These are phyloP conservation scores for Ottelia alismoides DNA, from an alignment of 106 monocot species.

Conservation along the genomic window DNA sequence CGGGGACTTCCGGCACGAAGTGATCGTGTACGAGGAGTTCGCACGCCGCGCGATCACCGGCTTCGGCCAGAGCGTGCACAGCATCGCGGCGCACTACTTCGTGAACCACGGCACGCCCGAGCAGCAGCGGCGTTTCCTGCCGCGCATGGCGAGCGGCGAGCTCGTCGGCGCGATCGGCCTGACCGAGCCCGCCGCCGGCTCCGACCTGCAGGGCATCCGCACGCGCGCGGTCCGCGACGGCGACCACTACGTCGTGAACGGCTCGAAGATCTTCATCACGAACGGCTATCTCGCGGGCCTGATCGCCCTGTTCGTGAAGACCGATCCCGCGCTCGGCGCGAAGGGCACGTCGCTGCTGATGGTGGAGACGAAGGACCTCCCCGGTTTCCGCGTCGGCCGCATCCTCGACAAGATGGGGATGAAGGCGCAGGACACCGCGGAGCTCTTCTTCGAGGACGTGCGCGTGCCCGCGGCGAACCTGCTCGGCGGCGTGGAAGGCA, in stretches of 20 bases:
- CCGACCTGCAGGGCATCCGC: background rate
- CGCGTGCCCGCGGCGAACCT: background rate
- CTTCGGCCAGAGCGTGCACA: background rate
- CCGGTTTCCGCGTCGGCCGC: background rate
- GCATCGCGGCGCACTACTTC: background rate
- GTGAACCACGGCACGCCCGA: background rate
- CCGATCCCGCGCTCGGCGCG: background rate
- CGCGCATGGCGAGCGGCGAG: background rate
- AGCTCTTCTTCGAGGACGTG: background rate
- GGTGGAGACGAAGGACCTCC: background rate
- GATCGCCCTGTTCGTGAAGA: background rate
- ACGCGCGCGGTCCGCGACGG: background rate
- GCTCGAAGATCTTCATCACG: background rate
- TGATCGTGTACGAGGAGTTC: background rate
- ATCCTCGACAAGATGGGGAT: background rate
- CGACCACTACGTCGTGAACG: background rate
- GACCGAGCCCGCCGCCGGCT: background rate
- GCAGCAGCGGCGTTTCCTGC: background rate
- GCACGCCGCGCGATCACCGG: background rate
- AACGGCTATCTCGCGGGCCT: background rate
- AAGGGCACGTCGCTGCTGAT: background rate
- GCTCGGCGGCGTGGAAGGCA: background rate
- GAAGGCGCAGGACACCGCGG: background rate
- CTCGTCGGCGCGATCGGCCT: background rate
- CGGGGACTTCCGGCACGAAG: background rate